These are phyloP conservation scores for Fusarium sacchari DNA, from an alignment of 2,329 filamentous ascomycete species.

Conservation along the genomic window DNA sequence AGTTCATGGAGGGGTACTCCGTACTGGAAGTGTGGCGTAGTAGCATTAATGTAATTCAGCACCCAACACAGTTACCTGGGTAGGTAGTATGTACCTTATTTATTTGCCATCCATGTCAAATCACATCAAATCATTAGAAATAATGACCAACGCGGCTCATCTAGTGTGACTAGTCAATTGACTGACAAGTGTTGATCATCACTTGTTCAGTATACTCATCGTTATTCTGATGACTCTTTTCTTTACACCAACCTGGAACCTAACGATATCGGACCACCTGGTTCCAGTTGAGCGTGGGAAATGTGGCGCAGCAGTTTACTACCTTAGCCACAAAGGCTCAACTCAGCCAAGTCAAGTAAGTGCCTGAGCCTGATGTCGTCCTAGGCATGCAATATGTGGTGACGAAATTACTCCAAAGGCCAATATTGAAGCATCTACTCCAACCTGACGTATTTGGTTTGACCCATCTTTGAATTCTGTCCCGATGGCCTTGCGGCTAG, in stretches of 20 bases:
- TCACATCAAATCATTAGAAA: neutral
- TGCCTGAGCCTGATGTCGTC: conserved; percentile 15
- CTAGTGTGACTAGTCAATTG: neutral
- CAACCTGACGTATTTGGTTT: neutral
- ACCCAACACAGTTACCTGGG: too few relatives aligned
- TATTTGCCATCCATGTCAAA: neutral
- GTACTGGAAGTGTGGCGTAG: conserved; percentile 19
- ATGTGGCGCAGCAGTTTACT: neutral
- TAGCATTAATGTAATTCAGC: neutral
- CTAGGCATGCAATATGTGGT: neutral
- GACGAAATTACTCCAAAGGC: neutral
- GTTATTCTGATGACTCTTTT: neutral
- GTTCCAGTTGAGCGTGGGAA: neutral
- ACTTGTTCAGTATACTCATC: neutral
- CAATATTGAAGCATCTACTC: neutral
- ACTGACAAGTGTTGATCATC: neutral
- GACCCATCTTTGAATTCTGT: neutral
- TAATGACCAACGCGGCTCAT: neutral
- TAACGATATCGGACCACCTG: conserved; percentile 8
- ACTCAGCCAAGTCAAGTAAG: neutral
- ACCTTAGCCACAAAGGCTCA: conserved; percentile 1
- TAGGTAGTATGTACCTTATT: too few relatives aligned
- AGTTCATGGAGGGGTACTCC: conserved; percentile 40
- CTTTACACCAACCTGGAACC: too few relatives aligned
- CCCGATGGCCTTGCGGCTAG: conserved; percentile 39